Conservation (phyloP, 306 rosid species). For the Canavalia gladiata region DNA sequence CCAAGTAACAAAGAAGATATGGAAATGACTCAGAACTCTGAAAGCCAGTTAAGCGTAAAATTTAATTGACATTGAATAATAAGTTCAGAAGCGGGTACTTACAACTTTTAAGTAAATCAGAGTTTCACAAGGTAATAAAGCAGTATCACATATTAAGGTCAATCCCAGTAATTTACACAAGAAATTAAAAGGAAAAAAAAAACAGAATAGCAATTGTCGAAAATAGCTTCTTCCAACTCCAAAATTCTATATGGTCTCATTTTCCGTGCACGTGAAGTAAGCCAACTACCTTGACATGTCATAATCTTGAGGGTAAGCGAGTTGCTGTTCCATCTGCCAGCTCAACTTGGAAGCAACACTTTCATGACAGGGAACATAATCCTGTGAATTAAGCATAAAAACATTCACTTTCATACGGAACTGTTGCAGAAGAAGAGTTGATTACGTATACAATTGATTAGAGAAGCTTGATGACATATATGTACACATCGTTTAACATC, state of each 20-base stretch:
- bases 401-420: not conserved
- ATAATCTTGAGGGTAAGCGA: slow-evolving; percentile 76
- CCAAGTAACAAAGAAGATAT: not conserved
- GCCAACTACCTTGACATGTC: slow-evolving; percentile 78
- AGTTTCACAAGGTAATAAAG: slow-evolving; percentile 59
- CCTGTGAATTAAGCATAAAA: slow-evolving; percentile 58
- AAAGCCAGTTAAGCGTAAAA: slow-evolving; percentile 33
- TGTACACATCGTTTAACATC: slow-evolving; percentile 8
- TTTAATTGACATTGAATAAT: slow-evolving; percentile 55
- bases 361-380: slow-evolving; percentile 93
- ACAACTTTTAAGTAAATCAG: slow-evolving; percentile 62
- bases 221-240: slow-evolving; percentile 69
- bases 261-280: slow-evolving; percentile 51
- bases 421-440: slow-evolving; percentile 22
- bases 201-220: slow-evolving; percentile 54
- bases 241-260: slow-evolving; percentile 58
- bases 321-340: slow-evolving; percentile 92
- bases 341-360: slow-evolving; percentile 89
- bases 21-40: not conserved
- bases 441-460: slow-evolving; percentile 5
- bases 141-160: slow-evolving; percentile 67
- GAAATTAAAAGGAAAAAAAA: slow-evolving; percentile 35
- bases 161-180: slow-evolving; percentile 79
- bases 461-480: slow-evolving; percentile 19
- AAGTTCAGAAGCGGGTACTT: slow-evolving; percentile 62